A percentile compares a stretch with the other conserved stretches of the same genome.
These are phyloP conservation scores for Trypanosoma boissoni DNA, from an alignment of 208 protist species.

Conservation along the genomic window DNA sequence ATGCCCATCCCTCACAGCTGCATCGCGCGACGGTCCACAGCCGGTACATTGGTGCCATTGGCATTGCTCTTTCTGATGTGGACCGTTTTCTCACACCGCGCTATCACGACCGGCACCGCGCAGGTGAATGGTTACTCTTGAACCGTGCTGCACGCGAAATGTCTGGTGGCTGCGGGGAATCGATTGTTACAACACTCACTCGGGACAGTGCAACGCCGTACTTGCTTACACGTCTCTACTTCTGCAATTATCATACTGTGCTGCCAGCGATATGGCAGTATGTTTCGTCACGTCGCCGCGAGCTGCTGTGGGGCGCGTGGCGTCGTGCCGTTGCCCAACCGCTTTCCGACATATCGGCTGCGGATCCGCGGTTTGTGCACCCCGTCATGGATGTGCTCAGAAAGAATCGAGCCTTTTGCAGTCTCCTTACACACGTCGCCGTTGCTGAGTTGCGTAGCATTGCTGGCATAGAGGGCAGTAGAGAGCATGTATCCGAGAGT, in stretches of 20 bases:
- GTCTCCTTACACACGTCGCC: no score
- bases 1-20: neutral
- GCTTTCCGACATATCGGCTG: conserved; percentile 2
- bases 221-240: conserved; percentile 28
- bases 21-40: conserved; percentile 10
- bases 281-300: conserved; percentile 15
- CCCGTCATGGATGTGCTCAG: no score
- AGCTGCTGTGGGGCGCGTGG: conserved; percentile 34
- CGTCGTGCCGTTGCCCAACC: conserved; percentile 25
- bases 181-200: conserved; percentile 7
- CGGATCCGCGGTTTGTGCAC: no score
- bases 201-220: conserved; percentile 20
- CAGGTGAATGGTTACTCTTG: conserved; percentile 13
- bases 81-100: conserved; percentile 43
- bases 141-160: no score
- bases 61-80: conserved; percentile 29
- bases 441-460: no score
- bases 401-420: no score
- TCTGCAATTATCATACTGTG: conserved; percentile 16
- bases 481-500: no score
- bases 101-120: conserved; percentile 7
- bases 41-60: conserved; percentile 21
- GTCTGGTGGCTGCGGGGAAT: no score
- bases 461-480: no score
- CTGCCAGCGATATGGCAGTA: conserved; percentile 27